phyloP scores from a whole-genome alignment of 805 yeast genomes.

The Schizosaccharomyces octosporus region DNA sequence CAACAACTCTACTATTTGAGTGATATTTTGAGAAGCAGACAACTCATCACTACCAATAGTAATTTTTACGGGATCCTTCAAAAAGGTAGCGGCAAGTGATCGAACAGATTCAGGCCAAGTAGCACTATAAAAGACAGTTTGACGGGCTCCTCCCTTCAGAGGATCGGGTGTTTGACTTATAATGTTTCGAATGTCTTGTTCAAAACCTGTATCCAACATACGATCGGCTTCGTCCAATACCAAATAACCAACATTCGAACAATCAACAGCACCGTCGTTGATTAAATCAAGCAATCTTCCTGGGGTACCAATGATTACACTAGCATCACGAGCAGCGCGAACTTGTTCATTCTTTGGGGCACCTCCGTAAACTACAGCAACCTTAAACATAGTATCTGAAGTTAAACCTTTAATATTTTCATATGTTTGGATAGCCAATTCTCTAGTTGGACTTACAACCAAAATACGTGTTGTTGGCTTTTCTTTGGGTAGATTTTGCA shows the following conservation, averaged over 20 bases:
- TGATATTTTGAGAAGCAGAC: constrained; percentile 78
- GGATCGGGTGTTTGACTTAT: constrained; percentile 29
- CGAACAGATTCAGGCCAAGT: constrained; percentile 99
- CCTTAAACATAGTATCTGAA: constrained; percentile 36
- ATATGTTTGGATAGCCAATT: constrained; percentile 77
- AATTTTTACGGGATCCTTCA: constrained; percentile 64
- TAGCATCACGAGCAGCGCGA: constrained; percentile 31
- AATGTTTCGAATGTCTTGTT: constrained; percentile 76
- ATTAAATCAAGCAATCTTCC: constrained; percentile 81
- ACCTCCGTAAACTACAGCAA: constrained; percentile 88
- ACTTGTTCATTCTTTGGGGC: constrained; percentile 88
- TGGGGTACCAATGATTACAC: constrained; percentile 85
- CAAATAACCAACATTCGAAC: constrained; percentile 44
- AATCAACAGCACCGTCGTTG: constrained; percentile 61
- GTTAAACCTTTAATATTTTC: constrained; percentile 47
- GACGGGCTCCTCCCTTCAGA: constrained; percentile 26
- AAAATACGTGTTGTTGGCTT: constrained; percentile 38
- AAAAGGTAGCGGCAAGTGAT: constrained; percentile 63
- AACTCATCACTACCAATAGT: constrained; percentile 74
- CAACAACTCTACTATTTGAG: constrained; percentile 80
- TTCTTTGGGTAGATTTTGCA: constrained; percentile 20
- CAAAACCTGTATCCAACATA: constrained; percentile 95
- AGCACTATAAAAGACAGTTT: constrained; percentile 97
- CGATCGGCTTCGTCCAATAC: constrained; percentile 96
- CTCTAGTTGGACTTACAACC: constrained; percentile 90